A percentile compares a stretch with the other conserved stretches of the same genome.
Evolutionary conservation across 2,329 filamentous ascomycete species (phyloP).

Genomic region (Aschersonia sp.): DNA sequence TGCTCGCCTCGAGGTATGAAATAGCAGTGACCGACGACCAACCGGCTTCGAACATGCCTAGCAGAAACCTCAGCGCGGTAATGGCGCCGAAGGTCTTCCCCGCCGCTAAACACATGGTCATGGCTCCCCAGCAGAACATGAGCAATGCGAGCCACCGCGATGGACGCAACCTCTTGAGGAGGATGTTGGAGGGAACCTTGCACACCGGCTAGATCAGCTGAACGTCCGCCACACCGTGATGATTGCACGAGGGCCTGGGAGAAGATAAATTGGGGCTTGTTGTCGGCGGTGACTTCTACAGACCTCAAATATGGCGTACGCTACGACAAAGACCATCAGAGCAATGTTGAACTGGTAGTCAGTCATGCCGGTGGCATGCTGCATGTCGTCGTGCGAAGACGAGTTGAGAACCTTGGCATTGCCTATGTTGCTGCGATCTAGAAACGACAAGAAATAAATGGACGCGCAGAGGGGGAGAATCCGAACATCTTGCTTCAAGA

Average conservation of each 20-base stretch:
- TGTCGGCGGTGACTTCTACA: background rate
- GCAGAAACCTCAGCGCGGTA: constrained; percentile 51
- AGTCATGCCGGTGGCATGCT: constrained; percentile 46
- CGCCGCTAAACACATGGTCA: constrained; percentile 53
- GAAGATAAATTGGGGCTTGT: background rate
- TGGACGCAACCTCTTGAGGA: constrained; percentile 50
- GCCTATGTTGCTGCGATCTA: constrained; percentile 56
- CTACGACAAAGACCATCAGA: constrained; percentile 47
- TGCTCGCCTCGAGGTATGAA: no score
- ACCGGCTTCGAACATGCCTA: constrained; percentile 52
- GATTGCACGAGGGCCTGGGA: background rate
- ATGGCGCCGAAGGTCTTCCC: constrained; percentile 46
- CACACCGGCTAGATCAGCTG: no score
- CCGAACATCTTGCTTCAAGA: constrained; percentile 40
- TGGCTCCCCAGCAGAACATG: constrained; percentile 51
- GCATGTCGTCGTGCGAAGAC: constrained; percentile 44
- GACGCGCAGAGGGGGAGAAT: constrained; percentile 48
- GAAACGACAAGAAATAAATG: constrained; percentile 54
- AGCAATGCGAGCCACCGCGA: constrained; percentile 52
- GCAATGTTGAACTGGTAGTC: constrained; percentile 43
- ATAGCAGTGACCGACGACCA: background rate
- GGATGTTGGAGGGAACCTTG: constrained; percentile 51
- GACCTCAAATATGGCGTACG: constrained; percentile 33
- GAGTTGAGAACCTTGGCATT: constrained; percentile 54
- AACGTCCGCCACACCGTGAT: no score